Base-by-base conservation (phyloP, 306 rosid species). In the Medicago ruthenica region DNA sequence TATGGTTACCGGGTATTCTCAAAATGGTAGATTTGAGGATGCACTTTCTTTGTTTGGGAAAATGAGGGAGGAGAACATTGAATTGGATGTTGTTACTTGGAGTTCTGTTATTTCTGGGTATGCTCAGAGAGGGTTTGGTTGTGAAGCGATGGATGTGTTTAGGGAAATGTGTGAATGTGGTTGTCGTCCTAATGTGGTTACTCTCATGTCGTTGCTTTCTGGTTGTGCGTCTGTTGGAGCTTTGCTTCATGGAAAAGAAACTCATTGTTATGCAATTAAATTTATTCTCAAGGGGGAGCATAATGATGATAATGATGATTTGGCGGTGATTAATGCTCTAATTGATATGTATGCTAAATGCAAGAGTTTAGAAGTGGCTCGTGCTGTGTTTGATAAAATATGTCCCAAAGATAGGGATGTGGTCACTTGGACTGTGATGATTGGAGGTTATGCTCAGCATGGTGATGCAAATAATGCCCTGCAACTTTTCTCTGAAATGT, bases 321-420 rank as follows among this genome's bases (percentile, higher is more conserved):
- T 84, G 48, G 87, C 85, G 97, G 87, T 91, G 55, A 77, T 91
- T 48, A 93, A 93, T 82, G 90, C 92, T 81, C 85, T 93, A 17
- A 89, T 93, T 78, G 97, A 93, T 81, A 91, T 93, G 98, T 93
- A 93, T 81, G 87, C 89, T 62, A 93, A 93, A 81, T 88, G 98
- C 85, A 79, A 73, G 73, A 82, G 85, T 63, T 31, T 62, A 6
- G 68, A 75, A 69, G 83, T 87, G 18, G 93, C 96, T 27, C 84
- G 73, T 34, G 71, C 9, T 31, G 76, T 93, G 83, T 91, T 93
- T 84, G 92, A 93, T 70, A 77, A 37, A 0, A 63, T 89, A n/a
- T 79, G 79, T 53, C 84, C 79, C 6, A 79, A 76, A 42, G 82
- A 73, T 37, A 89, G 85, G 79, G 85, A 84, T 75, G 98, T 91